Conservation (phyloP, 1,139 yeast genomes). For the Debaryomyces nepalensis region DNA sequence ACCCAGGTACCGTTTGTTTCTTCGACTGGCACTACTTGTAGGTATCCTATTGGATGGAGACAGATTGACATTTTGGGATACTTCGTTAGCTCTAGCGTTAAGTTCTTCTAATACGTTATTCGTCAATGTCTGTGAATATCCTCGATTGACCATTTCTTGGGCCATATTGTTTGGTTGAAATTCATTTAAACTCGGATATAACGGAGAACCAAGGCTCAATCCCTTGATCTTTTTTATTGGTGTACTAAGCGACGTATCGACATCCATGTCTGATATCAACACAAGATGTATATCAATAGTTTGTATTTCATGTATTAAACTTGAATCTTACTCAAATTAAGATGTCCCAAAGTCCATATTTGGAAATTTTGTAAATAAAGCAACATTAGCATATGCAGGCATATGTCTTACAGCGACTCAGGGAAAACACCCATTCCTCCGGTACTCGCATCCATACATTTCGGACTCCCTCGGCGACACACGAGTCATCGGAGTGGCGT, state of each 20-base stretch:
- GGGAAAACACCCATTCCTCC: not conserved
- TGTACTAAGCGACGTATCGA: conserved; percentile 32
- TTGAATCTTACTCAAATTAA: conserved; percentile 2
- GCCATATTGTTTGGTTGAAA: conserved; percentile 12
- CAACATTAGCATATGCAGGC: not conserved
- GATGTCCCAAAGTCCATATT: conserved; percentile 5
- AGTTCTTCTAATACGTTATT: conserved; percentile 47
- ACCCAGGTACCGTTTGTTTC: conserved; percentile 38
- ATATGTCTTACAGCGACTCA: not conserved
- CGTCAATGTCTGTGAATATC: conserved; percentile 47
- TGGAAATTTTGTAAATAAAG: conserved; percentile 2
- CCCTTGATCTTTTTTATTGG: conserved; percentile 46
- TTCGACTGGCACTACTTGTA: conserved; percentile 17
- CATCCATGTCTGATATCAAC: conserved; percentile 14
- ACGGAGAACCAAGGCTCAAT: conserved; percentile 35
- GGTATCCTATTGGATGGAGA: conserved; percentile 12
- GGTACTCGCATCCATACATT: not conserved
- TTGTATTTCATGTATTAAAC: conserved; percentile 2
- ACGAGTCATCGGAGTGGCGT: not conserved
- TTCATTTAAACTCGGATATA: conserved; percentile 24
- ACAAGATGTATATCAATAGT: not conserved
- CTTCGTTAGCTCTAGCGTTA: conserved; percentile 39
- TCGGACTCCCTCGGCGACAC: conserved; percentile 1
- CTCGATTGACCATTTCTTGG: conserved; percentile 40
- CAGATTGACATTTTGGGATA: conserved; percentile 26